phyloP scores from a whole-genome alignment of 2,329 filamentous ascomycete genomes.

The Colletotrichum spaethianum region DNA sequence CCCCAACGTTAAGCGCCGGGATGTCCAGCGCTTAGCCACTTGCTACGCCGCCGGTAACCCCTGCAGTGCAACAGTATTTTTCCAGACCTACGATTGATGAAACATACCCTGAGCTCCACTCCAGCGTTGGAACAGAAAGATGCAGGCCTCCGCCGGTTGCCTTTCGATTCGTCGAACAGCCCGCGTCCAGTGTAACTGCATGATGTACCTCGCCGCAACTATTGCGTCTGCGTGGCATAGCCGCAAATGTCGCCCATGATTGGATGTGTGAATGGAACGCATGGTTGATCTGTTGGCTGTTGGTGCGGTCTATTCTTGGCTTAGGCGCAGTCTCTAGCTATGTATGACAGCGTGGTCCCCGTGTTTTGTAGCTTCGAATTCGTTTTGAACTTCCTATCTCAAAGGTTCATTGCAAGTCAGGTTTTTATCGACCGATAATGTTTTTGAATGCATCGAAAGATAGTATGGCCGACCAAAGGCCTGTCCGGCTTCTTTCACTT shows the following conservation, averaged over 20 bases:
- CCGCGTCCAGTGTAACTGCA: conserved; percentile 3
- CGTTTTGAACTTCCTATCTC: neutral
- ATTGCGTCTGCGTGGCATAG: neutral
- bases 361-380: neutral
- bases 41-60: neutral
- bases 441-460: neutral
- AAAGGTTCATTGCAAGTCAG: neutral
- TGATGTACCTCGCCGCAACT: neutral
- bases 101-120: neutral
- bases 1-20: neutral
- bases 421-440: neutral
- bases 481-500: conserved; percentile 28
- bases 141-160: conserved; percentile 1
- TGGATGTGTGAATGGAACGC: neutral
- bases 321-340: neutral
- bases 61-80: neutral
- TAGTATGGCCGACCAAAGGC: conserved; percentile 8
- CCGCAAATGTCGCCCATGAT: neutral
- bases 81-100: neutral
- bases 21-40: neutral
- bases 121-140: neutral
- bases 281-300: neutral
- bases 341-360: conserved; percentile 4
- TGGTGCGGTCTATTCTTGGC: neutral
- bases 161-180: neutral